Evolutionary conservation across 2,329 filamentous ascomycete genomes (phyloP), one percentile per base, ranked within the genome.

Genomic region (Uncinocarpus reesii): DNA sequence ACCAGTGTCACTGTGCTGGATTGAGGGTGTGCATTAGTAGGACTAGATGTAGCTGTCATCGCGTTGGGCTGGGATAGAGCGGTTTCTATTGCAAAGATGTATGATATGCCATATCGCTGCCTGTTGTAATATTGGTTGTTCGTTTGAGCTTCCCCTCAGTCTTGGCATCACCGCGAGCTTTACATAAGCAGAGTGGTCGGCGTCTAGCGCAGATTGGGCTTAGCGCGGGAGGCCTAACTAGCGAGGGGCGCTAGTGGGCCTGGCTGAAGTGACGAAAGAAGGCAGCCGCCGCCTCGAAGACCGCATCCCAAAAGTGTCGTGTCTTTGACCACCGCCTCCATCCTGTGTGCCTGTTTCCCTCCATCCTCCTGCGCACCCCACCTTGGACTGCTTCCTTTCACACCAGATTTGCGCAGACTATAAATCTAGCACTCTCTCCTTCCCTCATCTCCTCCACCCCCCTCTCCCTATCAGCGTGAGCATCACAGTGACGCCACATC

Each of bases 241-340:
- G 42, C 34, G 47, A 49, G 47, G 47, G 41, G 47, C 47, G 40
- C 41, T 49, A 29, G 41, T 26, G 47, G 40, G 32, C 21, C 41
- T 26, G 21, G 16, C 16, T 20, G 10, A 36, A 42, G 42, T 48
- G 49, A 48, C 45, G 49, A 47, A 51, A 51, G 49, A 51, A 51
- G 49, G 49, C 49, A 51, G 49, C 29, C 36, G 26, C 44, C 38
- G 32, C 40, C 34, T 42, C 48, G 21, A 21, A 18, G 35, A 32
- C 11, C 34, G 11, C 31, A 23, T 13, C 37, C 23, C 20, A 43
- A 35, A 36, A 43, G 37, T 37, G 26, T 13, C 38, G 21, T 28
- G 23, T 5, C 37, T 28, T 46, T 31, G n/a, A n/a, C 29, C 35
- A 40, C 29, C 48, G 32, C 35, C 21, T 11, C 42, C 35, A 40